Percentiles rank a stretch among this genome's conserved stretches.
Conservation (phyloP, 2,329 filamentous ascomycete genomes). For the Macroventuria anomochaeta region DNA sequence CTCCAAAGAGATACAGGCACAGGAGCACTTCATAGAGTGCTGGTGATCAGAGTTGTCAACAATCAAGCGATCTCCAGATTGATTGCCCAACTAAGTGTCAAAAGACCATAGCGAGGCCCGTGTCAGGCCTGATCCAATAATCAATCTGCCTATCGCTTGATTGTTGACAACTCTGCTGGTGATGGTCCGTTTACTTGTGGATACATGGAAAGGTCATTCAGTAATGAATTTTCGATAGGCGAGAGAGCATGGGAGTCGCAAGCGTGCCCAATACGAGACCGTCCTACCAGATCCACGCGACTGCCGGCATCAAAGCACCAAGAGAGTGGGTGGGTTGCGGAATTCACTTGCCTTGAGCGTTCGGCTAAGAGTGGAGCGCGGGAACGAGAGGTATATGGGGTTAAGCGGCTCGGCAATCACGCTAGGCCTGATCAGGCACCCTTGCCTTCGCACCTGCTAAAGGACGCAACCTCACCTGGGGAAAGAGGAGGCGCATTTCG, state of each 20-base stretch:
- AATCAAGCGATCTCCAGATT: no score
- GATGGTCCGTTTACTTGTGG: neutral
- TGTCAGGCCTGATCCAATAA: no score
- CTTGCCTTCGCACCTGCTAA: conserved; percentile 9
- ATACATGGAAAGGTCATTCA: neutral
- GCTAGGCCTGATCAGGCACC: conserved; percentile 3
- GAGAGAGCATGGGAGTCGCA: neutral
- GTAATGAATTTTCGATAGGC: neutral
- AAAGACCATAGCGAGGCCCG: no score
- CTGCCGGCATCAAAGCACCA: neutral
- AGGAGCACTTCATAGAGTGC: neutral
- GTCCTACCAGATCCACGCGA: conserved; percentile 1
- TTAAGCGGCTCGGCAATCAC: neutral
- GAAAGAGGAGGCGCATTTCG: conserved; percentile 11
- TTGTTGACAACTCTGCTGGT: no score
- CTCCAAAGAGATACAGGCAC: no score
- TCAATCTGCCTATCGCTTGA: no score
- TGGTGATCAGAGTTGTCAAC: no score
- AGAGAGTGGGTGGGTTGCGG: conserved; percentile 1
- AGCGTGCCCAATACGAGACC: neutral
- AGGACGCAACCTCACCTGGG: conserved; percentile 24
- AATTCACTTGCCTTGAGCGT: conserved; percentile 8
- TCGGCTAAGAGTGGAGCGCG: conserved; percentile 16
- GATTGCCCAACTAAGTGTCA: no score
- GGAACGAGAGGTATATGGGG: conserved; percentile 2